Base-by-base conservation (phyloP, 1,284 basidiomycete genomes). In the Cutaneotrichosporon cyanovorans region DNA sequence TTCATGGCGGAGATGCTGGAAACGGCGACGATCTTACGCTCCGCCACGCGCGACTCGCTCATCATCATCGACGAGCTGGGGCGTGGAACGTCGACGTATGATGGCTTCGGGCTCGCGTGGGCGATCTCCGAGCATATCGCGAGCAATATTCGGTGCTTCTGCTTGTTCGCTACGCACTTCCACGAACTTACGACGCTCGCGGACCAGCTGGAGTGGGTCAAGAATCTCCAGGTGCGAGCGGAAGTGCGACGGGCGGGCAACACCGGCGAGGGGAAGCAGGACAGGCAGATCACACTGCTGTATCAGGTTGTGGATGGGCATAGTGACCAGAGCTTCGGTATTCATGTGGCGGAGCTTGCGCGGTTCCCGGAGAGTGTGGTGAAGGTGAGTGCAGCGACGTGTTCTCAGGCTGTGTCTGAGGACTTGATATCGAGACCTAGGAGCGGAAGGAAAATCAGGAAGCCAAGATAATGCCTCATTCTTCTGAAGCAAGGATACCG, bases 41-140 rank as follows among this genome's bases (percentile, higher is more conserved):
- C 87, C 31, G 92, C 95, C 2, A 88, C 90, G 0, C 82, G 82
- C 56, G 83, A 98, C 70, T 96, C 91, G 1, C 74, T 99, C 35
- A 87, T 99, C 57, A 95, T 99, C 65, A 98, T 99, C 46, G 95
- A 99, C 69, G 95, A 99, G 71, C 80, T 99, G 0, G 93, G 93
- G 25, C 78, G 93, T 74, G 93, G 92, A n/a, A 98, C 95, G 1
- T 96, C 91, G 0, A 98, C 95, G 0, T 96, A 96, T 61, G 95
- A 99, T 68, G 95, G 95, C 1, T 98, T 98, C 62, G 95, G 95
- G 11, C 78, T 99, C 1, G 95, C 95, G 0, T 99, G 93, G 92
- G 91, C 93, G 1, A 98, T 98, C 58, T 93, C 89, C 28, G 95
- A 98, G 89, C 85, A 93, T 65, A 95, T 99, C 54, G 89, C 90